phyloP scores from a whole-genome alignment of 2,329 filamentous ascomycete genomes.

The Talaromyces sp. region DNA sequence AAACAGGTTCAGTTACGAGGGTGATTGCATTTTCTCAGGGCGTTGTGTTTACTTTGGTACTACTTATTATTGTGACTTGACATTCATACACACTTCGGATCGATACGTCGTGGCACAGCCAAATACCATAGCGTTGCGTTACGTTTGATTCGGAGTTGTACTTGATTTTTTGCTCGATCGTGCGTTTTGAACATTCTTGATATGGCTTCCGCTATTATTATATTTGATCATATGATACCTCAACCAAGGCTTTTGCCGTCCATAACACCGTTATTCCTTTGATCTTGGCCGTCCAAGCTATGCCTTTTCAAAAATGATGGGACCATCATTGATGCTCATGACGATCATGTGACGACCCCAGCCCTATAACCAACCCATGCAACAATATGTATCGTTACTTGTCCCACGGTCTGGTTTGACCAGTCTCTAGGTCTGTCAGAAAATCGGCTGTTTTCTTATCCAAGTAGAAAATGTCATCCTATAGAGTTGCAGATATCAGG shows the following conservation, averaged over 20 bases:
- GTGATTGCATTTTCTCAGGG: constrained; percentile 13
- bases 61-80: neutral
- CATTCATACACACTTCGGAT: neutral
- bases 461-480: too few relatives aligned
- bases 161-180: neutral
- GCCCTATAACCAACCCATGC: neutral
- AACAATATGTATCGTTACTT: neutral
- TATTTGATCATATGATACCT: neutral
- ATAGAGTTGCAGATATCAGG: too few relatives aligned
- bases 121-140: constrained; percentile 9
- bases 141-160: constrained; percentile 5
- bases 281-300: neutral
- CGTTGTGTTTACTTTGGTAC: neutral
- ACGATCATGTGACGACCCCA: constrained; percentile 1
- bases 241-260: neutral
- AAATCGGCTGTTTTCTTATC: too few relatives aligned
- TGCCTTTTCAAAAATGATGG: too few relatives aligned
- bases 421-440: neutral
- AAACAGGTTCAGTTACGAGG: neutral
- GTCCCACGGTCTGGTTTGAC: too few relatives aligned
- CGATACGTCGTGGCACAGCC: neutral
- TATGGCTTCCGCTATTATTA: neutral
- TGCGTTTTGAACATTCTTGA: neutral
- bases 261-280: neutral
- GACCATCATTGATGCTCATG: too few relatives aligned